A percentile compares a stretch with the other conserved stretches of the same genome.
Evolutionary conservation across 225 moss, liverwort and hornwort species (phyloP).

Genomic region (Straminergon stramineum): DNA sequence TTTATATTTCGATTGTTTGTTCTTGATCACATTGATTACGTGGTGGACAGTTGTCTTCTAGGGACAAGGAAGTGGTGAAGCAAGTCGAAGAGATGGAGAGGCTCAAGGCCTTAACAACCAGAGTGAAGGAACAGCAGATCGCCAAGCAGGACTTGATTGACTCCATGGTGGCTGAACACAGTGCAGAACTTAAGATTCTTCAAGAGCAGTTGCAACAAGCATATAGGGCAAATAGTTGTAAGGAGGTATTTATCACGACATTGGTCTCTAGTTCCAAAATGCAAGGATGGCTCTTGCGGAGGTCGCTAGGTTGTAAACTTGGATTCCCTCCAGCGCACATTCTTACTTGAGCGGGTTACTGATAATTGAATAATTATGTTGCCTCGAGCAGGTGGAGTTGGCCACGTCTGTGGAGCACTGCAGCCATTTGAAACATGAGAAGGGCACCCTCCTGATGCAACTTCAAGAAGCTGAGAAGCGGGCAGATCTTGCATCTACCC

Average conservation of each 20-base stretch:
- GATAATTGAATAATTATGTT: not conserved
- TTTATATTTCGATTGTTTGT: not conserved
- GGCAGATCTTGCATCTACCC: conserved; percentile 64
- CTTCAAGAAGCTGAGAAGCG: conserved; percentile 71
- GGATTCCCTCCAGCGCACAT: not conserved
- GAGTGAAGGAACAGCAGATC: conserved; percentile 43
- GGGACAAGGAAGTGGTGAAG: conserved; percentile 59
- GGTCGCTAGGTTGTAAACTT: not conserved
- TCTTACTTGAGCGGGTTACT: not conserved
- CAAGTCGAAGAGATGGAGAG: conserved; percentile 67
- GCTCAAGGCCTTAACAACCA: conserved; percentile 33
- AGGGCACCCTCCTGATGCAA: conserved; percentile 50
- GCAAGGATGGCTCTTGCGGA: not conserved
- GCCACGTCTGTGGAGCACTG: conserved; percentile 49
- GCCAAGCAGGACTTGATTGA: conserved; percentile 44
- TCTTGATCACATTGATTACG: not conserved
- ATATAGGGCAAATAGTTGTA: conserved; percentile 31
- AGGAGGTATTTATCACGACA: conserved; percentile 38
- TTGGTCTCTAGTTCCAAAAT: not conserved
- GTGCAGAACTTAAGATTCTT: conserved; percentile 32
- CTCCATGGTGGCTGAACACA: conserved; percentile 31
- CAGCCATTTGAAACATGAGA: conserved; percentile 50
- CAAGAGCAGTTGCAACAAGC: conserved; percentile 59
- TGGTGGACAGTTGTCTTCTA: conserved; percentile 48
- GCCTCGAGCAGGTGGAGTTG: conserved; percentile 53